Percentiles rank a stretch among this genome's conserved stretches.
Conservation (phyloP, 2,329 filamentous ascomycete species). For the Conoideocrella luteorostrata region DNA sequence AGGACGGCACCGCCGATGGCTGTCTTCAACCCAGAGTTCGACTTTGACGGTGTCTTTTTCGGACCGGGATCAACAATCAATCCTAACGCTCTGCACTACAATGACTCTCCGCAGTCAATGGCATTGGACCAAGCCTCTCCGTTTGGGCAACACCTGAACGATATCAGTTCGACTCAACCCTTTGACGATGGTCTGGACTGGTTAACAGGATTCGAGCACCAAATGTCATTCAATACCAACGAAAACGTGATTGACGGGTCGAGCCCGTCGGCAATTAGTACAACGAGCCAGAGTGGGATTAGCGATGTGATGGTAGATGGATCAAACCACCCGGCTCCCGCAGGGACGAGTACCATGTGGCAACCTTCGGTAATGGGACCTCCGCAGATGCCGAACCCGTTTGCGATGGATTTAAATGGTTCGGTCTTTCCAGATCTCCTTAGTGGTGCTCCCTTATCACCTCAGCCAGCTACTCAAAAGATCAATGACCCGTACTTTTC, state of each 20-base stretch:
- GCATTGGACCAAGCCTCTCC: constrained; percentile 56
- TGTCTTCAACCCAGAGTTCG: constrained; percentile 53
- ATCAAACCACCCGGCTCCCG: constrained; percentile 54
- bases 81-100: constrained; percentile 74
- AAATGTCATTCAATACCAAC: constrained; percentile 63
- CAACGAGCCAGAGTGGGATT: constrained; percentile 82
- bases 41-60: constrained; percentile 54
- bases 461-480: constrained; percentile 65
- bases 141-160: constrained; percentile 50
- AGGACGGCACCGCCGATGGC: constrained; percentile 68
- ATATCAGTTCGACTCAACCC: constrained; percentile 50
- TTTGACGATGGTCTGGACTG: constrained; percentile 79
- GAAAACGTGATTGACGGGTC: constrained; percentile 86
- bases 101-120: constrained; percentile 65
- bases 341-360: constrained; percentile 57
- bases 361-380: constrained; percentile 63
- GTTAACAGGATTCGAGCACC: constrained; percentile 72
- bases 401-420: constrained; percentile 67
- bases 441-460: constrained; percentile 66
- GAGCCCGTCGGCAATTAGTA: constrained; percentile 93
- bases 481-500: constrained; percentile 72
- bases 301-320: constrained; percentile 90
- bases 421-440: constrained; percentile 73
- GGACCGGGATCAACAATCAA: constrained; percentile 61
- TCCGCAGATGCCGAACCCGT: constrained; percentile 61